Base-by-base conservation (phyloP, 2,329 filamentous ascomycete species). In the Aspergillus fijiensis region DNA sequence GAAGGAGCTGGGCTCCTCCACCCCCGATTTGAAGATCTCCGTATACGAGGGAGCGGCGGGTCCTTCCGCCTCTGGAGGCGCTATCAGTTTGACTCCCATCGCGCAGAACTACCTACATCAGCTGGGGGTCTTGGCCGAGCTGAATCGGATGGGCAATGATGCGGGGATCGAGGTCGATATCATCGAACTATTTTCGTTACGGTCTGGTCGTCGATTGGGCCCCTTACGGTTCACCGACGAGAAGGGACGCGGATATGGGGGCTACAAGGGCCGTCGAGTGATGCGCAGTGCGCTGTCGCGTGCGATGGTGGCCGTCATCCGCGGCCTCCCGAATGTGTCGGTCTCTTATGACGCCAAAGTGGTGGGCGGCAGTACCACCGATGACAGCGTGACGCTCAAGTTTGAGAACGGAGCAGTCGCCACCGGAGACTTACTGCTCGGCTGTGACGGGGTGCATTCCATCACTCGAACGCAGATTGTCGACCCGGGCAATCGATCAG, bases 381-480 rank as follows among this genome's bases (percentile, higher is more conserved):
- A 65, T 19, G 62, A 69, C 5, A 27, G 31, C 6, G 69, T 73
- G 19, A 67, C 64, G 1, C 67, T 73, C 2, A 58, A 50, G 2
- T 77, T 77, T 50, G 67, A 69, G 19, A 74, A 76, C 51, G 71
- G 72, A 10, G 64, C 71, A 5, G 63, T 57, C 1, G 70, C 71
- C 0, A 69, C 64, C 4, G 76, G 73, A 0, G 72, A 78, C 51
- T 55, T 78, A n/a, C 63, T 77, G 2, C 60, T 78, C 27, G 76
- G 76, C 10, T 77, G 74, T 53, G 76, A 78, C 56, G 76, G 76
- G 10, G 75, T 78, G 5, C 75, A 78, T 65, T 78, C 76, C 3
- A 64, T 67, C 19, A 70, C 74, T 27, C 70, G 76, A 31, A 70
- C 67, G 21, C 70, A 69, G 27, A 70, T 74, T 42, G 69, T 78